Evolutionary conservation across 108 stramenopile species (phyloP).

Genomic region (Schizochytrium sp.): DNA sequence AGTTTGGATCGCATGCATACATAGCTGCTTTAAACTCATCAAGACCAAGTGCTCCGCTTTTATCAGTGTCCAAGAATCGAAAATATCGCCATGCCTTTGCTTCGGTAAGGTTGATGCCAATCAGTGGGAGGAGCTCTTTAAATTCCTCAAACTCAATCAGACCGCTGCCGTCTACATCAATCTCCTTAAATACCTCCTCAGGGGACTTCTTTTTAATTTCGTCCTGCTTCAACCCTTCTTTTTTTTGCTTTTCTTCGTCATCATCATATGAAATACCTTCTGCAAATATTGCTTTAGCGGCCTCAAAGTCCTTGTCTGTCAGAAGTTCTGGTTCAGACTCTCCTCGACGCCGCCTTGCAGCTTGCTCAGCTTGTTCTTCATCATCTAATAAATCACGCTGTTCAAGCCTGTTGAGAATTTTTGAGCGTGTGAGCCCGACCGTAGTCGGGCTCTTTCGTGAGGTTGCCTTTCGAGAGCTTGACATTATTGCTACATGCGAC

Average conservation of each 20-base stretch:
- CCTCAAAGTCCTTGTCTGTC: constrained; percentile 49
- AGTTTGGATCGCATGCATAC: constrained; percentile 75
- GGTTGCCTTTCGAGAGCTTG: neutral
- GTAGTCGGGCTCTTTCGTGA: neutral
- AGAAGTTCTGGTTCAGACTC: neutral
- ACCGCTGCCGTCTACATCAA: constrained; percentile 74
- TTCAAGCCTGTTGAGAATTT: constrained; percentile 43
- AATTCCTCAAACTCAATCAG: constrained; percentile 77
- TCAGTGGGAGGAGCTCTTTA: constrained; percentile 71
- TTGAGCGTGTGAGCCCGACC: neutral
- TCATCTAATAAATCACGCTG: constrained; percentile 41
- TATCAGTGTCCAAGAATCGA: constrained; percentile 73
- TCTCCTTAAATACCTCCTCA: constrained; percentile 71
- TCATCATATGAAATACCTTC: constrained; percentile 11
- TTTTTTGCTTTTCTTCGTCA: constrained; percentile 2
- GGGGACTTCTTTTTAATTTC: constrained; percentile 68
- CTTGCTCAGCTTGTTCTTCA: neutral
- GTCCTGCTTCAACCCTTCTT: constrained; percentile 58
- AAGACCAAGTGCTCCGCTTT: constrained; percentile 74
- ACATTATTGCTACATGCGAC: neutral
- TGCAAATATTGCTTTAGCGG: constrained; percentile 15
- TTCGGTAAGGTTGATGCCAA: constrained; percentile 70
- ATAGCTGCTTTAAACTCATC: constrained; percentile 80
- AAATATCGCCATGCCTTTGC: constrained; percentile 77
- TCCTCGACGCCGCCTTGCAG: neutral